phyloP scores from a whole-genome alignment of 176 grass and related monocot species.

The Saccharum spontaneum region DNA sequence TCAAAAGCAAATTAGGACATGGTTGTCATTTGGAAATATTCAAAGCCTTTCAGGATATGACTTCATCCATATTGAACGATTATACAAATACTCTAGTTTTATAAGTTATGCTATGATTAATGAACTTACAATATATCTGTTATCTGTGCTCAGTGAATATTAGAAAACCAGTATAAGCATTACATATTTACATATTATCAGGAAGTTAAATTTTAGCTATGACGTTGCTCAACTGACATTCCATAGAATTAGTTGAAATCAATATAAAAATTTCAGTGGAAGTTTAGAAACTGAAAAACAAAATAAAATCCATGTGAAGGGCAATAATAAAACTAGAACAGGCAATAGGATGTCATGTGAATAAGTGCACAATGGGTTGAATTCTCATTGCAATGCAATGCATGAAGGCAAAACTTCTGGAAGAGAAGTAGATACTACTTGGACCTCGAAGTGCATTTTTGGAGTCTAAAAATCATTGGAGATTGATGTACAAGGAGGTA shows the following conservation, averaged over 20 bases:
- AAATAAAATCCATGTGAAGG: not conserved
- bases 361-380: not conserved
- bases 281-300: not conserved
- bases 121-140: slow-evolving; percentile 11
- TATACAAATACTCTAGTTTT: not conserved
- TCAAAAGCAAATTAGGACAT: slow-evolving; percentile 15
- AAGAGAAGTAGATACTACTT: slow-evolving; percentile 11
- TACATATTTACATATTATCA: no score
- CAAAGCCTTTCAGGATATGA: slow-evolving; percentile 5
- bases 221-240: not conserved
- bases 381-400: slow-evolving; percentile 13
- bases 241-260: not conserved
- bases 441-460: not conserved
- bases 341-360: not conserved
- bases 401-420: not conserved
- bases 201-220: not conserved
- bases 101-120: not conserved
- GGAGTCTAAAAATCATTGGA: not conserved
- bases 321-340: slow-evolving; percentile 14
- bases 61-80: slow-evolving; percentile 1
- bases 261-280: not conserved
- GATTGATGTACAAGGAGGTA: slow-evolving; percentile 26
- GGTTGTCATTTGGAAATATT: not conserved
- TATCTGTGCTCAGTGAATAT: not conserved
- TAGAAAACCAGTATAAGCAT: not conserved